phyloP scores from a whole-genome alignment of 2,329 filamentous ascomycete species.

The Epicoccum nigrum region DNA sequence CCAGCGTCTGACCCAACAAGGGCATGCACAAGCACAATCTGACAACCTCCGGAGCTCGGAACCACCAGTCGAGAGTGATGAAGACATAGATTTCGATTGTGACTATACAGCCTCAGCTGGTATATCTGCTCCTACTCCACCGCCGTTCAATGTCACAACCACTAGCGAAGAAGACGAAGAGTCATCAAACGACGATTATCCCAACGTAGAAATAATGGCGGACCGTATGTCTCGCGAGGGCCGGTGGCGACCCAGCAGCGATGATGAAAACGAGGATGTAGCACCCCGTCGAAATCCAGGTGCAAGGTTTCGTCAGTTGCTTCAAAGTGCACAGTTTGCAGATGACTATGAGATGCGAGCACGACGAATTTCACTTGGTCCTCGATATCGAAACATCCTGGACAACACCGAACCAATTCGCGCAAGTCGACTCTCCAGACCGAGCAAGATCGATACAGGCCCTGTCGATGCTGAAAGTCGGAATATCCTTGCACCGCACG shows the following conservation, averaged over 20 bases:
- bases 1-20: conserved; percentile 16
- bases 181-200: conserved; percentile 45
- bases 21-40: conserved; percentile 1
- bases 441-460: conserved; percentile 43
- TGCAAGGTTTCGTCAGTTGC: conserved; percentile 32
- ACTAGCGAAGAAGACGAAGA: conserved; percentile 44
- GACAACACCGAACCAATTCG: conserved; percentile 33
- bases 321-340: conserved; percentile 25
- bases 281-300: conserved; percentile 29
- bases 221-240: conserved; percentile 49
- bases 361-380: conserved; percentile 6
- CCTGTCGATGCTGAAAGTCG: conserved; percentile 21
- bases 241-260: conserved; percentile 45
- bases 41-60: conserved; percentile 11
- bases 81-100: conserved; percentile 37
- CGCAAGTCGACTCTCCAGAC: conserved; percentile 34
- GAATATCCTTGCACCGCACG: conserved; percentile 70
- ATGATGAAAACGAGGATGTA: conserved; percentile 48
- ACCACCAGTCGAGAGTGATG: conserved; percentile 19
- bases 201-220: conserved; percentile 48
- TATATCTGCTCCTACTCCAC: conserved; percentile 45
- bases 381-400: conserved; percentile 11
- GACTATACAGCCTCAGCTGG: conserved; percentile 38
- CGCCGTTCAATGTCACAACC: conserved; percentile 50
- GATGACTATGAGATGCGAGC: conserved; percentile 39